Conservation (phyloP, 2,329 filamentous ascomycete genomes). For the Talaromyces sp. region DNA sequence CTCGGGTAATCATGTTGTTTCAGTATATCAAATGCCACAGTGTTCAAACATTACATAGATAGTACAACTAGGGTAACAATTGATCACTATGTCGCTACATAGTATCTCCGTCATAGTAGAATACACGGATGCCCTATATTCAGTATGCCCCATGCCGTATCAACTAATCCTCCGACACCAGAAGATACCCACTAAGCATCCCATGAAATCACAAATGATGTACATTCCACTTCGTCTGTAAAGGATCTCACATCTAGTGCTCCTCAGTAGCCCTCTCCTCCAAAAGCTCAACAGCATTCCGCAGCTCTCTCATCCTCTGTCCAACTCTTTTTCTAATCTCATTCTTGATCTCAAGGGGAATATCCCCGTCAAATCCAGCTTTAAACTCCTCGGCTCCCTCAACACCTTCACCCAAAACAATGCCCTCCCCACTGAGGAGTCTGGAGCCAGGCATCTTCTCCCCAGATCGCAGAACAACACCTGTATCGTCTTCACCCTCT, state of each 20-base stretch:
- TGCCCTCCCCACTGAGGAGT: conserved; percentile 1
- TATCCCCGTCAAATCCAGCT: conserved; percentile 34
- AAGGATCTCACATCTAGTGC: conserved; percentile 12
- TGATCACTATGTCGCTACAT: too few species aligned
- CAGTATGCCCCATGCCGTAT: too few species aligned
- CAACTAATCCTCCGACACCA: too few species aligned
- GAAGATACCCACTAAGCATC: too few species aligned
- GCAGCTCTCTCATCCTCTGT: conserved; percentile 50
- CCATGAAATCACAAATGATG: too few species aligned
- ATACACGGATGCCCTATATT: too few species aligned
- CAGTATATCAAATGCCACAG: too few species aligned
- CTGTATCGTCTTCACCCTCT: conserved; percentile 16
- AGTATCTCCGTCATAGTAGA: too few species aligned
- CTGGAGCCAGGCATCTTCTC: not conserved
- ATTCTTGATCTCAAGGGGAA: conserved; percentile 36
- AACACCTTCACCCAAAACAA: conserved; percentile 2
- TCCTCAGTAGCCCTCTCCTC: conserved; percentile 45
- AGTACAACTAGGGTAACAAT: too few species aligned
- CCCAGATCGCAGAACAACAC: conserved; percentile 6
- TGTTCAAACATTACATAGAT: too few species aligned
- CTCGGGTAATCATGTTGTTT: too few species aligned
- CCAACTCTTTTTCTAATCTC: conserved; percentile 50
- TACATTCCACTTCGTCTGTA: not conserved
- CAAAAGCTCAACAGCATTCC: conserved; percentile 46
- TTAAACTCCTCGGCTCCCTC: conserved; percentile 26